Conservation (phyloP, 1,139 yeast species). For the Yamadazyma taylorii region DNA sequence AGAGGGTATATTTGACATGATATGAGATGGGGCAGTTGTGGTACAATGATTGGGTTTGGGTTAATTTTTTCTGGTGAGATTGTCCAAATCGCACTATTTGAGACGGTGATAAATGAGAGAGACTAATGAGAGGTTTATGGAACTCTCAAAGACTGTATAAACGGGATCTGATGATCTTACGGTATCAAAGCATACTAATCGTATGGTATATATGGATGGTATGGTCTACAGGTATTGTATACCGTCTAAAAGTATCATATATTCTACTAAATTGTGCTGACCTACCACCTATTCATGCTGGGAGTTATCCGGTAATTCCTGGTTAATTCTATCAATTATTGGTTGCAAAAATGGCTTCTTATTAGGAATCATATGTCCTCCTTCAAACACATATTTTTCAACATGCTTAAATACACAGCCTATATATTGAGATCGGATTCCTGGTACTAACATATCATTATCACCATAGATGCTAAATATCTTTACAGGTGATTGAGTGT, state of each 20-base stretch:
- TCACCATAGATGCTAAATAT: constrained; percentile 33
- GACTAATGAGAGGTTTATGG: no score
- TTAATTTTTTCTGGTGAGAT: not conserved
- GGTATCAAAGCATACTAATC: no score
- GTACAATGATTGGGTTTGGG: not conserved
- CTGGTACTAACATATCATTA: constrained; percentile 35
- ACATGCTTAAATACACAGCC: constrained; percentile 21
- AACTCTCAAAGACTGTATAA: no score
- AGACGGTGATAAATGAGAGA: no score
- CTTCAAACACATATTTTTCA: constrained; percentile 28
- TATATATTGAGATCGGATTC: constrained; percentile 29
- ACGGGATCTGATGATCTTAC: no score
- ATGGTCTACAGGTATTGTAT: no score
- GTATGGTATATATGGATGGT: no score
- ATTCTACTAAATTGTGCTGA: not conserved
- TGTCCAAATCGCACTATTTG: not conserved
- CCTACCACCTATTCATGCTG: not conserved
- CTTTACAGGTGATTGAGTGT: constrained; percentile 20
- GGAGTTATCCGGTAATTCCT: no score
- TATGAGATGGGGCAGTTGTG: not conserved
- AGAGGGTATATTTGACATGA: constrained; percentile 19
- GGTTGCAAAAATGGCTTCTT: constrained; percentile 28
- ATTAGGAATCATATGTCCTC: constrained; percentile 42
- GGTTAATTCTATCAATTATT: constrained; percentile 25
- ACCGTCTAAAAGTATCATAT: no score